These are phyloP conservation scores for Draba incana DNA, from an alignment of 345 rosid species.

Conservation along the genomic window DNA sequence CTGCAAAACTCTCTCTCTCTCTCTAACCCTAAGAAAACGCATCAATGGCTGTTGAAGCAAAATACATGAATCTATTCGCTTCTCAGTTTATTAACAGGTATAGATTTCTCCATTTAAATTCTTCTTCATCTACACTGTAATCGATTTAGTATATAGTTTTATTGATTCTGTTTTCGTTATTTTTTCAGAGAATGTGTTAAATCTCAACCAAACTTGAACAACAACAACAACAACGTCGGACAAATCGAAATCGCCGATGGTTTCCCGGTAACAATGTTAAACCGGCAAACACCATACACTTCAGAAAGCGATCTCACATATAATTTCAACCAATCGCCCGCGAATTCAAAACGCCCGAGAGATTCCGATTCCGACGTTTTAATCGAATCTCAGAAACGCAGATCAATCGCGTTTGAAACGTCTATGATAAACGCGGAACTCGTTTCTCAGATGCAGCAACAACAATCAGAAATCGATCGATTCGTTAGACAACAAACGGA, in stretches of 20 bases:
- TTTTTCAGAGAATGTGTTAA: conserved; percentile 51
- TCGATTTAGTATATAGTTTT: neutral
- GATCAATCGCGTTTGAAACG: conserved; percentile 30
- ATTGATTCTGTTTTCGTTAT: neutral
- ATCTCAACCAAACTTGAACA: conserved; percentile 45
- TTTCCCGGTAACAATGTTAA: conserved; percentile 39
- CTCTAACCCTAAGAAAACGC: conserved; percentile 21
- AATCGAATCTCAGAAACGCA: conserved; percentile 45
- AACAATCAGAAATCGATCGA: conserved; percentile 60
- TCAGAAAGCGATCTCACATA: conserved; percentile 61
- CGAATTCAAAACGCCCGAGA: conserved; percentile 54
- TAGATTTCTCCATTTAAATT: conserved; percentile 8
- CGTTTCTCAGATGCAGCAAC: conserved; percentile 53
- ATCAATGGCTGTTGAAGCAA: conserved; percentile 68
- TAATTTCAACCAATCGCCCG: conserved; percentile 41
- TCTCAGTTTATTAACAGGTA: conserved; percentile 52
- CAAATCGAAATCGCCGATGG: conserved; percentile 44
- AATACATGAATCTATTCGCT: conserved; percentile 45
- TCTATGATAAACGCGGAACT: conserved; percentile 49
- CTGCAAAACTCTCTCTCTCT: conserved; percentile 1
- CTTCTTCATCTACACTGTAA: no score
- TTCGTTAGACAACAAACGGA: conserved; percentile 58
- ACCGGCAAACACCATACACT: conserved; percentile 35
- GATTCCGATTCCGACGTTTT: conserved; percentile 49
- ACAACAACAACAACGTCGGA: conserved; percentile 15